Evolutionary conservation across 768 basidiomycete genomes (phyloP), one percentile per base, ranked within the genome.

Genomic region (Boletus vinaceobasis): DNA sequence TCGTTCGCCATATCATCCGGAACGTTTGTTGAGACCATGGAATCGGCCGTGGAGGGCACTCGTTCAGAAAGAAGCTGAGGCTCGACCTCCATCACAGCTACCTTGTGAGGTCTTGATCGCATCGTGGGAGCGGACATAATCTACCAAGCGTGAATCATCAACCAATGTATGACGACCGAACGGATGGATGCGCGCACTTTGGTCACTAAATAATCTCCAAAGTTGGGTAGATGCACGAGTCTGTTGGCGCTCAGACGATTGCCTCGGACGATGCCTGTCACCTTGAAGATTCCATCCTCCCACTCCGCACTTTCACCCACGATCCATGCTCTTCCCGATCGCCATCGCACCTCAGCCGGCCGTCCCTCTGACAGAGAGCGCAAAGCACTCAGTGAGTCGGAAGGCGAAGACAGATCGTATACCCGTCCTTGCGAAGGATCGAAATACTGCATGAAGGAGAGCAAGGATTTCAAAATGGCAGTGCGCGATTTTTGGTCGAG

Each of bases 361-460:
- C 83, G 85, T 13, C 93, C 93, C 66, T 98, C 95, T 36, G 90
- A 88, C 19, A 98, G 65, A 8, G 86, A 77, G 32, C 96, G 81
- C 36, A 94, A 63, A 1, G 89, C 84, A 59, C 82, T 91, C 15
- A 90, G 68, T 10, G 81, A 74, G 62, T 96, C 93, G 5, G 87
- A 77, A 23, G 77, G 63, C 1, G 73, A 70, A 50, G 83, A 77
- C 43, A 93, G 71, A 71, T 94, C 92, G 64, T 85, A 89, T 0
- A 98, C 78, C 33, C 86, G 80, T 8, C 79, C 74, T 63, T 94
- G 88, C 23, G 80, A 77, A 2, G 96, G 96, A 56, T 91, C 90
- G 71, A 98, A 99, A 73, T 98, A 98, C 59, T 87, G 87, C 53
- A 95, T 85, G 76, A 98, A 99, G 10, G 94, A 97, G 9, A 96